Evolutionary conservation across 2,329 filamentous ascomycete species (phyloP).

Genomic region (Ophiostoma triangulosporum): DNA sequence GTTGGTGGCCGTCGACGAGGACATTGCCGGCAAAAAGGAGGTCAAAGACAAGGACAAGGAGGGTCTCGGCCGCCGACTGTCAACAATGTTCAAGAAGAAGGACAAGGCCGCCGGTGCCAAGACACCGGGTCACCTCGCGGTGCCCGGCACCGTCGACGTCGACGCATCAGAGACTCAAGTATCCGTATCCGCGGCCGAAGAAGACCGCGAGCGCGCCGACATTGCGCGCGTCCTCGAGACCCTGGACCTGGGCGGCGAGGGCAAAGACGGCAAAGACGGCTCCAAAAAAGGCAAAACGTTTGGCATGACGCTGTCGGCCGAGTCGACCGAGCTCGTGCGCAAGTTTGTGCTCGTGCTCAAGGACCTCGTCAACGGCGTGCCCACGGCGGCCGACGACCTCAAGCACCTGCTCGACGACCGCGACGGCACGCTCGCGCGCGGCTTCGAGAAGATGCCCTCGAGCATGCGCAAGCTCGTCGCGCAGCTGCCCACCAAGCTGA

Average conservation of each 20-base stretch:
- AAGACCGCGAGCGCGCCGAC: slow-evolving; percentile 49
- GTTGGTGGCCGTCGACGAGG: background rate
- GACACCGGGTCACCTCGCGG: slow-evolving; percentile 23
- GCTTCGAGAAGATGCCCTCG: slow-evolving; percentile 55
- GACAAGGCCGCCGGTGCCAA: slow-evolving; percentile 14
- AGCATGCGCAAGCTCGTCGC: slow-evolving; percentile 80
- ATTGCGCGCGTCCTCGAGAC: slow-evolving; percentile 68
- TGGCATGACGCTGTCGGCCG: slow-evolving; percentile 70
- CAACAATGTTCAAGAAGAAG: slow-evolving; percentile 5
- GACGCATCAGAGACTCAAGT: slow-evolving; percentile 15
- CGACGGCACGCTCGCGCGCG: slow-evolving; percentile 44
- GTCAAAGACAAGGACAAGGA: slow-evolving; percentile 13
- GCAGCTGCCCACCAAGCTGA: slow-evolving; percentile 70
- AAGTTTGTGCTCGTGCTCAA: slow-evolving; percentile 85
- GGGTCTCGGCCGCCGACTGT: slow-evolving; percentile 9
- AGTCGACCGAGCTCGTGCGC: slow-evolving; percentile 67
- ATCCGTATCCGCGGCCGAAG: slow-evolving; percentile 21
- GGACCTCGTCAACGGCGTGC: slow-evolving; percentile 82
- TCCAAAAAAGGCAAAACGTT: background rate
- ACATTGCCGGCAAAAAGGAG: slow-evolving; percentile 8
- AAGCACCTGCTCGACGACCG: slow-evolving; percentile 45
- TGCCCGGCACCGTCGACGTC: slow-evolving; percentile 19
- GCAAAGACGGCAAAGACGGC: background rate
- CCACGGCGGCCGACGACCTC: slow-evolving; percentile 88
- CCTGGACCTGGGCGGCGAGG: slow-evolving; percentile 49